Conservation (phyloP, 2,329 filamentous ascomycete species). For the Cercospora sojina region DNA sequence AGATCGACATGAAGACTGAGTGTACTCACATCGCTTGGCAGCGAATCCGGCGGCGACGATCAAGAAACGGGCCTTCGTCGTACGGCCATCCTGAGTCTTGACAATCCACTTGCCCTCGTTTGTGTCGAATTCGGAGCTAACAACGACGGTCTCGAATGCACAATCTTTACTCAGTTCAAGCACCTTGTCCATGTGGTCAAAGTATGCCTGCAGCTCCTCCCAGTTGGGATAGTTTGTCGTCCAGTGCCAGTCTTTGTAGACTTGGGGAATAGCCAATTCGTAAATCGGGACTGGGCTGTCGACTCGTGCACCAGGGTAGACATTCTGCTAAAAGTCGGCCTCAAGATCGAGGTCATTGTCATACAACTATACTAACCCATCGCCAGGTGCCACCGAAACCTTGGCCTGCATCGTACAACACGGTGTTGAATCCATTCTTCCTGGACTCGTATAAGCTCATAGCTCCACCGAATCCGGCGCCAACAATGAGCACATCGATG, state of each 20-base stretch:
- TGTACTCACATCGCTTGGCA: conserved; percentile 50
- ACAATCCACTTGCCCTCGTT: conserved; percentile 51
- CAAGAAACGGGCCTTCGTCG: conserved; percentile 52
- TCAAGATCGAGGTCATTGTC: background rate
- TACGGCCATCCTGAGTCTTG: conserved; percentile 53
- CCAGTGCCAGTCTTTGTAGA: conserved; percentile 59
- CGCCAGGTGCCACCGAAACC: conserved; percentile 40
- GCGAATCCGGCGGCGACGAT: conserved; percentile 58
- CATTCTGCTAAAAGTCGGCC: conserved; percentile 20
- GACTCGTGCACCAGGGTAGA: conserved; percentile 46
- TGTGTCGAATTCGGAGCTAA: conserved; percentile 54
- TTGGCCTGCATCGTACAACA: conserved; percentile 37
- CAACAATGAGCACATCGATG: conserved; percentile 39
- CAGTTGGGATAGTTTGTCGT: conserved; percentile 36
- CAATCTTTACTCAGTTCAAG: conserved; percentile 58
- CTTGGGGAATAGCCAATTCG: conserved; percentile 43
- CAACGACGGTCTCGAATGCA: conserved; percentile 57
- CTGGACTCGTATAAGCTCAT: conserved; percentile 45
- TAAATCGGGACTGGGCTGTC: conserved; percentile 41
- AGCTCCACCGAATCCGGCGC: conserved; percentile 47
- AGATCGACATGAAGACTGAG: background rate
- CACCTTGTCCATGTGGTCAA: conserved; percentile 59
- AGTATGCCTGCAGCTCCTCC: conserved; percentile 56
- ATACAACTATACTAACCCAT: conserved; percentile 21
- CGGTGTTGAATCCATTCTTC: conserved; percentile 34